Base-by-base conservation (phyloP, 768 basidiomycete species). In the Thelephora aurantiotincta region DNA sequence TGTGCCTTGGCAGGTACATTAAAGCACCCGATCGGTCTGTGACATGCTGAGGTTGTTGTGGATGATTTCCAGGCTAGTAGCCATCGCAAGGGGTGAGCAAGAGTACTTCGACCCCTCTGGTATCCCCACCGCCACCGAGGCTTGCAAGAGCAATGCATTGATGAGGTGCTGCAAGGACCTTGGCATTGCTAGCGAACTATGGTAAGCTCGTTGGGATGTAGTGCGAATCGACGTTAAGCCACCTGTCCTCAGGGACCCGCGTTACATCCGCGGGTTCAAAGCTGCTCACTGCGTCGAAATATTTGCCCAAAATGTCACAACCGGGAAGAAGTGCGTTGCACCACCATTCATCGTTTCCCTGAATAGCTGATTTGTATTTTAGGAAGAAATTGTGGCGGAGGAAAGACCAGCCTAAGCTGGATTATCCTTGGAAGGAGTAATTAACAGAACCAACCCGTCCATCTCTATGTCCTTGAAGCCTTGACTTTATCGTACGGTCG, bases 151-250 rank as follows among this genome's bases (percentile, higher is more conserved):
- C 59, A 98, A 98, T 53, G 94, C 94, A 0, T 69, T 98, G 26
- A 96, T 97, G 93, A 72, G 94, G 30, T 97, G 94, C 63, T 92
- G 89, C 68, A 98, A 98, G 60, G 94, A 98, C 59, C 67, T 98
- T 35, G 94, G 94, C 11, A 73, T 98, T 54, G 94, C 94, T 0
- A 92, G 90, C 62, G 94, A 97, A 65, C 78, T 98, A 19, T 97
- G 94, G 92, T 91, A 54, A 51, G 73, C 42, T 11, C 13, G n/a
- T n/a, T 35, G 1, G 26, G 9, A 18, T 38, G 1, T 2, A n/a
- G 26, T 38, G 13, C 12, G 20, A n/a, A 13, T 41, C 33, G 43
- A 33, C 26, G 38, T 43, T n/a, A 44, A 53, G 38, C 7, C 14
- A 11, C 9, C 22, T n/a, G 1, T 35, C 38, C 26, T 0, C 52